phyloP scores from a whole-genome alignment of 116 monocot genomes.

The Cymodocea nodosa region DNA sequence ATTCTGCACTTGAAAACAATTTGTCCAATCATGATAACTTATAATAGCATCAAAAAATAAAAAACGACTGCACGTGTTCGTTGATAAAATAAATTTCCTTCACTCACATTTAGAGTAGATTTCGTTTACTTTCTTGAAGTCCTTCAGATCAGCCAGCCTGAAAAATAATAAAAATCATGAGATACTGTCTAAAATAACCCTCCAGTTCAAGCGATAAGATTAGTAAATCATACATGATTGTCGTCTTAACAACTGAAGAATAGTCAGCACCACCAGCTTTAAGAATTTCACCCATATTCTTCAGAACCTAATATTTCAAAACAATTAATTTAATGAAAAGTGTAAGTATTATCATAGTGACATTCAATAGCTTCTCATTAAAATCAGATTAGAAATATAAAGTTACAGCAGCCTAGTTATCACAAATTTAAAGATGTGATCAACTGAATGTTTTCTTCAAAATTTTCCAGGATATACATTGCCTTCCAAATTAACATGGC shows the following conservation, averaged over 20 bases:
- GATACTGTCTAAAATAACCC: background rate
- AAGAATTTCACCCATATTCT: constrained; percentile 96
- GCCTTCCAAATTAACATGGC: too few relatives aligned
- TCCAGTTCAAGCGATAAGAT: background rate
- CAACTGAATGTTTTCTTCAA: too few relatives aligned
- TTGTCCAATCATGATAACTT: too few relatives aligned
- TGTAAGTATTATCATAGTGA: background rate
- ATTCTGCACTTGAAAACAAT: too few relatives aligned
- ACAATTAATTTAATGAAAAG: background rate
- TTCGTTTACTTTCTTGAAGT: constrained; percentile 92
- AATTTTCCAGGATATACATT: too few relatives aligned
- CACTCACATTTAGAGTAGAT: constrained; percentile 84
- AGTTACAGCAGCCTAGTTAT: too few relatives aligned
- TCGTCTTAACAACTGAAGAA: constrained; percentile 91
- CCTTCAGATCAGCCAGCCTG: constrained; percentile 78
- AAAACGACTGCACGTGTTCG: too few relatives aligned
- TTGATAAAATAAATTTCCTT: background rate
- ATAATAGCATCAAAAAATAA: too few relatives aligned
- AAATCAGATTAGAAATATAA: too few relatives aligned
- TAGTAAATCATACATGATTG: constrained; percentile 53
- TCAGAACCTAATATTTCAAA: constrained; percentile 42
- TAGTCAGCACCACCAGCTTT: constrained; percentile 82
- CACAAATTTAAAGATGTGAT: too few relatives aligned
- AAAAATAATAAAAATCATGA: constrained; percentile 7
- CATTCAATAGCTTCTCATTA: too few relatives aligned